These are phyloP conservation scores for Haberlea rhodopensis DNA, from an alignment of 257 asterid genomes.

Conservation along the genomic window DNA sequence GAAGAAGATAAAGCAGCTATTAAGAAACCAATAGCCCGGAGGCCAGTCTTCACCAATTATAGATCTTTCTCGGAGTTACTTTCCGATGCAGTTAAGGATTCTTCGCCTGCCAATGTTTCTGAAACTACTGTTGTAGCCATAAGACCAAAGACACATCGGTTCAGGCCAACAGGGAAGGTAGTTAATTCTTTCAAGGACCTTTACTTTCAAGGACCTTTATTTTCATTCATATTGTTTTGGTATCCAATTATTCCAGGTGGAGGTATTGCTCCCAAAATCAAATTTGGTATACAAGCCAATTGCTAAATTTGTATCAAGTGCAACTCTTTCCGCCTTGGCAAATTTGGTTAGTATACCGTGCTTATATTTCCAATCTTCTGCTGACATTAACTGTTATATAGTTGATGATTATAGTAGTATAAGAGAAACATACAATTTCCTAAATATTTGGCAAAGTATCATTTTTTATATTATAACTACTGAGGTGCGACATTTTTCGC, in stretches of 20 bases:
- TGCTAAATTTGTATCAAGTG: constrained; percentile 68
- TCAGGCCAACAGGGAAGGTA: constrained; percentile 41
- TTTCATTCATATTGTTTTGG: constrained; percentile 11
- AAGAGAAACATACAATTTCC: constrained; percentile 1
- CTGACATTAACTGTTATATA: background rate
- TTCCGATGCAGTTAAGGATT: constrained; percentile 40
- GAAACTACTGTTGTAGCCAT: constrained; percentile 45
- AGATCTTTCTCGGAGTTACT: constrained; percentile 53
- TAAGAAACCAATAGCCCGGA: constrained; percentile 79
- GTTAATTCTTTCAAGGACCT: constrained; percentile 9
- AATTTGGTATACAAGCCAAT: constrained; percentile 64
- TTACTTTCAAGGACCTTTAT: background rate
- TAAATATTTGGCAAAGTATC: background rate
- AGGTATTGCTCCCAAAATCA: constrained; percentile 30
- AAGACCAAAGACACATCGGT: constrained; percentile 62
- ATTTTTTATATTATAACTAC: no score
- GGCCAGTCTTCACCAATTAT: constrained; percentile 51
- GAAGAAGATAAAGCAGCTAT: constrained; percentile 52
- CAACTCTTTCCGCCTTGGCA: constrained; percentile 54
- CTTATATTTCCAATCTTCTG: background rate
- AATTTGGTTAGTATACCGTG: constrained; percentile 53
- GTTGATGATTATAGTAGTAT: constrained; percentile 4
- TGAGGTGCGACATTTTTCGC: no score
- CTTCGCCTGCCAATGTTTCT: constrained; percentile 38
- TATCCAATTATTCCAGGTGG: constrained; percentile 39